Evolutionary conservation across 371 early-diverging fungal species (phyloP).

Genomic region (Capillidium heterosporum): DNA sequence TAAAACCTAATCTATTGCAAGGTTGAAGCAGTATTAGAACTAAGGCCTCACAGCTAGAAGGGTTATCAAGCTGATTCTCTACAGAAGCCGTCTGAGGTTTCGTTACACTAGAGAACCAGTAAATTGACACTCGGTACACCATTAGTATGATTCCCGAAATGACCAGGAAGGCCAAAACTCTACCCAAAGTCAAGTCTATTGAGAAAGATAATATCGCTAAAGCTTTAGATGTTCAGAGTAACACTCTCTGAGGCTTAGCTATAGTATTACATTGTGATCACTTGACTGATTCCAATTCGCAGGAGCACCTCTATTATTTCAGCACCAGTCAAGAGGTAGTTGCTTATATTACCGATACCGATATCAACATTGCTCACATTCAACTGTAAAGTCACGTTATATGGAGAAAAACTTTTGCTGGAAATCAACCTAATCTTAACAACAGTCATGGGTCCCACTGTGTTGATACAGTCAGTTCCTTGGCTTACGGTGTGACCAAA

Average conservation of each 20-base stretch:
- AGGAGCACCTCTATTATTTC: conserved; percentile 18
- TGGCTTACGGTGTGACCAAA: conserved; percentile 72
- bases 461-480: conserved; percentile 57
- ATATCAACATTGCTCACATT: conserved; percentile 40
- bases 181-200: background rate
- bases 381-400: conserved; percentile 67
- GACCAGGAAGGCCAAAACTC: background rate
- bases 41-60: too few species aligned
- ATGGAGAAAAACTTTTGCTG: conserved; percentile 51
- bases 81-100: too few species aligned
- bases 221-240: background rate
- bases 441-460: conserved; percentile 52
- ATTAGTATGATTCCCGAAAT: background rate
- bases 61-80: too few species aligned
- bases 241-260: conserved; percentile 26
- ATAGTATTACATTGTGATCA: conserved; percentile 21
- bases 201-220: background rate
- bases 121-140: background rate
- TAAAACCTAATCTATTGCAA: too few species aligned
- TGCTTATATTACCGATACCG: conserved; percentile 55
- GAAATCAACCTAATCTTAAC: conserved; percentile 32
- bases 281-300: conserved; percentile 2
- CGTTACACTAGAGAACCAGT: too few species aligned
- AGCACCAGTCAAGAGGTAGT: conserved; percentile 34
- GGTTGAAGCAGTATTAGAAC: too few species aligned